Percentiles rank a stretch among this genome's conserved stretches.
phyloP scores from a whole-genome alignment of 2,329 filamentous ascomycete species.

The Xenoacremonium recifei region DNA sequence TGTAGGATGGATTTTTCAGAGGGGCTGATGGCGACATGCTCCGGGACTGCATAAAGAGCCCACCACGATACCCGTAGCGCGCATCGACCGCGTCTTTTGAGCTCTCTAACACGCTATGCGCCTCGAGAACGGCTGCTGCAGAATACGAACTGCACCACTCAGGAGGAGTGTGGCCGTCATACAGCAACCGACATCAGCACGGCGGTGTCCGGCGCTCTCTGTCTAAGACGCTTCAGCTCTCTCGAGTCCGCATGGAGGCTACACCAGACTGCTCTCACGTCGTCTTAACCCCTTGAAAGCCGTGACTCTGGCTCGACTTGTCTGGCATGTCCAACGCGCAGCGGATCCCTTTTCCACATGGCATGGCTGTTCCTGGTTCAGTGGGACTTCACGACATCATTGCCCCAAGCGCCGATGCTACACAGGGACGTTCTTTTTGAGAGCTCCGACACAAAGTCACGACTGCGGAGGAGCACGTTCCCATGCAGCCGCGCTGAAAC shows the following conservation, averaged over 20 bases:
- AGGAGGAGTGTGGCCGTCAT: constrained; percentile 12
- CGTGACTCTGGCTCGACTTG: neutral
- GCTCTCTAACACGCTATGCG: too few species aligned
- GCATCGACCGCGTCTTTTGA: constrained; percentile 23
- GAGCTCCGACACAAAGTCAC: constrained; percentile 5
- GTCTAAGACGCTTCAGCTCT: neutral
- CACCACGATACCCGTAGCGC: constrained; percentile 18
- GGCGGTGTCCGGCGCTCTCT: too few species aligned
- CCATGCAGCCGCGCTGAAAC: constrained; percentile 27
- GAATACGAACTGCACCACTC: constrained; percentile 19
- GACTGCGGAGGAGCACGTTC: constrained; percentile 16
- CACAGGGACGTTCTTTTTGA: neutral
- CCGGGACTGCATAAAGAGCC: constrained; percentile 13
- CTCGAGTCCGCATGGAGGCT: neutral
- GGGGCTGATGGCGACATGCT: neutral
- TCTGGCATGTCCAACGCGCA: constrained; percentile 18
- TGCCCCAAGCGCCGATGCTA: constrained; percentile 18
- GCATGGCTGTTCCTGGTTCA: constrained; percentile 12
- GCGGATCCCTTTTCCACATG: constrained; percentile 17
- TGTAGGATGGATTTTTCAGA: constrained; percentile 9
- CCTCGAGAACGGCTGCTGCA: constrained; percentile 16
- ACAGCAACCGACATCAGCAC: neutral
- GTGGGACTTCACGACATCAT: constrained; percentile 21
- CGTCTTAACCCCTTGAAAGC: neutral
- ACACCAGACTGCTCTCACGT: constrained; percentile 1